Base-by-base conservation (phyloP, 2,329 filamentous ascomycete species). In the Tolypocladium paradoxum region DNA sequence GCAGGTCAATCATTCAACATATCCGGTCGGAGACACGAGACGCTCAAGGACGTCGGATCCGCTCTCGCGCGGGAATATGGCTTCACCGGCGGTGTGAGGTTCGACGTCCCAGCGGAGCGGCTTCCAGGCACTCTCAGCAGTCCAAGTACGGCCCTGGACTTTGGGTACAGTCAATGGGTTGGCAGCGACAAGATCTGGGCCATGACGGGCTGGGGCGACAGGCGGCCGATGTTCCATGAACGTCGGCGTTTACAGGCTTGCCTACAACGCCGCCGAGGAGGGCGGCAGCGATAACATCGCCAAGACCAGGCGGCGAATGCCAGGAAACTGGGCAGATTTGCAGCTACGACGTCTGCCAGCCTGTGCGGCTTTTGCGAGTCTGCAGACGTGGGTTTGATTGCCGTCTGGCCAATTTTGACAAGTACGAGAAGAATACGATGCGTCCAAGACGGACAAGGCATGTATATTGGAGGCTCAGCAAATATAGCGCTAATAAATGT, bases 401-500 rank as follows among this genome's bases (percentile, higher is more conserved):
- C 40, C 24, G 24, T 4, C 24, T 14, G 22, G 24, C 24, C 24
- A 8, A 29, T 9, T 18, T 20, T 31, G 24, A 46, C 43, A 6
- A 20, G 2, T 29, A 29, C 14, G 3, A 18, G 2, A 43, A 14
- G 4, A 46, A 8, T 8, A 24, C 29, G 27, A 31, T 16, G 8
- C 24, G 8, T 18, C 18, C 24, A 16, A 45, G 7, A 14, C 0
- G 22, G 14, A 24, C 24, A 29, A 29, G 12, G 14, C 1, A 27
- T 18, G 24, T 29, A 2, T 6, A 31, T 46, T n/a, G 8, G 16
- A 31, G 16, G 4, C 12, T 4, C 27, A 8, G 9, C 6, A 47
- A 24, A 7, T 6, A 20, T 2, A 31, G 4, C 37, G 49, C 54
- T 64, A 82, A 59, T 82, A 82, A 48, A 83, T 74, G 65, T 81